phyloP scores from a whole-genome alignment of 495 filamentous ascomycete genomes.

The Cercophora newfieldiana region DNA sequence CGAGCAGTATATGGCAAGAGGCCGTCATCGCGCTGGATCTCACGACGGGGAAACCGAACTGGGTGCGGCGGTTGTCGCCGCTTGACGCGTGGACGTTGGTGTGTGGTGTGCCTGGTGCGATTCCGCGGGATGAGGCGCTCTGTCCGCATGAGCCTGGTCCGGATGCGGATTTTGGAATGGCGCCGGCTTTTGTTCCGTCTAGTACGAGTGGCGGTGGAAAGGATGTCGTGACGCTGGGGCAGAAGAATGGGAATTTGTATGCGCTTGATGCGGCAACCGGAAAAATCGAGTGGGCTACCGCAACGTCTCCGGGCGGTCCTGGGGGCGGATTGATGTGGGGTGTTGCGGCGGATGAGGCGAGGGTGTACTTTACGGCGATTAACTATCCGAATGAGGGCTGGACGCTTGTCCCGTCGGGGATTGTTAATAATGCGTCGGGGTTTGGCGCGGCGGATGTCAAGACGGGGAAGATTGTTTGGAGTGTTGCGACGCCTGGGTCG shows the following conservation, averaged over 20 bases:
- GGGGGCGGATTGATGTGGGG: conserved; percentile 43
- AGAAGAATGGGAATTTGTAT: conserved; percentile 44
- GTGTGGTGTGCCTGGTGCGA: conserved; percentile 24
- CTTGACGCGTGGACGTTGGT: conserved; percentile 37
- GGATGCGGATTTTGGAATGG: conserved; percentile 48
- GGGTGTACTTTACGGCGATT: conserved; percentile 38
- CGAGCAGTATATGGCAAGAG: conserved; percentile 34
- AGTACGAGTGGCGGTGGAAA: neutral
- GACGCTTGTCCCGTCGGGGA: conserved; percentile 21
- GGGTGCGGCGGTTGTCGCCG: conserved; percentile 29
- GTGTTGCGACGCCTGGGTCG: neutral
- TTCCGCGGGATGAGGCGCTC: conserved; percentile 19
- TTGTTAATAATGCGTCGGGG: conserved; percentile 28
- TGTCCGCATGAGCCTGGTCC: conserved; percentile 38
- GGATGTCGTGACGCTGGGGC: conserved; percentile 38
- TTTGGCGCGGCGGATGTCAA: conserved; percentile 33
- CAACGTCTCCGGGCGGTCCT: conserved; percentile 28
- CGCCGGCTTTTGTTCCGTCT: conserved; percentile 39
- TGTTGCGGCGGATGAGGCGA: conserved; percentile 36
- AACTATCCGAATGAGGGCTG: conserved; percentile 28
- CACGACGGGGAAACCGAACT: conserved; percentile 29
- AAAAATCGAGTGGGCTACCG: conserved; percentile 32
- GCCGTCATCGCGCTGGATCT: conserved; percentile 38
- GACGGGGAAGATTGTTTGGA: conserved; percentile 22
- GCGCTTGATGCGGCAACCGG: conserved; percentile 35